These are phyloP conservation scores for Gossypium laxum DNA, from an alignment of 441 rosid species.

Conservation along the genomic window DNA sequence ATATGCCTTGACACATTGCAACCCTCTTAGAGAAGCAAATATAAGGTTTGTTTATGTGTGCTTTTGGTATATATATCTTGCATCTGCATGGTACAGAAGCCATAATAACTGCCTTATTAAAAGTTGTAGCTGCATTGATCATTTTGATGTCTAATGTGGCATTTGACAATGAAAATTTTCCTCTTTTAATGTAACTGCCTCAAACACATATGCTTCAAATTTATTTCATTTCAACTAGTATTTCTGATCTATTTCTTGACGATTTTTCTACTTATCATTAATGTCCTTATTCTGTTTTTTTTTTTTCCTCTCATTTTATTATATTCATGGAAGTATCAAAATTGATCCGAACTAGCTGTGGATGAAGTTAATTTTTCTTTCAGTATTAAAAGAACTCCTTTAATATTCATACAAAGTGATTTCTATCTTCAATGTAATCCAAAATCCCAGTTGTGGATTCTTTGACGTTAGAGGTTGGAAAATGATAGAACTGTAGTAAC, in stretches of 20 bases:
- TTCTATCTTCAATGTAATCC: not conserved
- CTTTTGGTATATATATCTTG: conserved; percentile 20
- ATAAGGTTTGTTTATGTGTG: conserved; percentile 48
- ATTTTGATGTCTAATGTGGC: not conserved
- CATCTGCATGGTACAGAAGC: conserved; percentile 8
- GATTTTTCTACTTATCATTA: not conserved
- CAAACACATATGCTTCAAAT: not conserved
- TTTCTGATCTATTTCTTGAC: not conserved
- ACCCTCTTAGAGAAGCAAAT: conserved; percentile 57
- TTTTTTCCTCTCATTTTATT: not conserved
- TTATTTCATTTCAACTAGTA: conserved; percentile 3
- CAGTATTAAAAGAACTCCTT: not conserved
- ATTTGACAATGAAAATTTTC: not conserved
- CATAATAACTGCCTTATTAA: not conserved
- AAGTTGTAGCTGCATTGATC: not conserved
- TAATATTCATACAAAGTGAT: not conserved
- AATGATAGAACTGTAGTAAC: not conserved
- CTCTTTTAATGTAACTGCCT: not conserved
- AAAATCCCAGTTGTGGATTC: not conserved
- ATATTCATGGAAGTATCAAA: not conserved
- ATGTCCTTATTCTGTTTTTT: not conserved
- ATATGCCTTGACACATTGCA: conserved; percentile 68
- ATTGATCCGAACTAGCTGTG: not conserved
- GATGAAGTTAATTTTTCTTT: not conserved
- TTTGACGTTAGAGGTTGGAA: not conserved